Percentiles rank a stretch among this genome's conserved stretches.
Conservation (phyloP, 2,329 filamentous ascomycete species). For the Neurospora sp. region DNA sequence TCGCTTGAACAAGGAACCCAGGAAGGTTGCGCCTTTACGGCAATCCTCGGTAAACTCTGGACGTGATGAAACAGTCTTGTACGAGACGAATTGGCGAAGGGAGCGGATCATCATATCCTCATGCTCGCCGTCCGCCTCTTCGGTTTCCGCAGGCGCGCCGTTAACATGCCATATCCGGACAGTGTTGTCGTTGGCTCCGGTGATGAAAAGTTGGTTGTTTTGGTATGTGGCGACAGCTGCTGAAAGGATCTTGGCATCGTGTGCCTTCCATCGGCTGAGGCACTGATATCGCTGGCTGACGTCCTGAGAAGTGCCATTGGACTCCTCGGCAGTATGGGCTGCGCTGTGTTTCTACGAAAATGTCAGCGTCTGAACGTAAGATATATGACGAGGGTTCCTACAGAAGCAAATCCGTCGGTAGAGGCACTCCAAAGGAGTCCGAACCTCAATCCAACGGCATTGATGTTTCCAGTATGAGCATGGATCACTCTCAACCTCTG, state of each 20-base stretch:
- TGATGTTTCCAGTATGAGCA: constrained; percentile 70
- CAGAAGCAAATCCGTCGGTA: constrained; percentile 78
- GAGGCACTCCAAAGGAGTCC: constrained; percentile 80
- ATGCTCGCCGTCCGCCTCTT: constrained; percentile 27
- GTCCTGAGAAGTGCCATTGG: constrained; percentile 33
- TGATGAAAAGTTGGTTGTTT: constrained; percentile 75
- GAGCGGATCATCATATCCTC: constrained; percentile 57
- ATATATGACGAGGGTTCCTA: constrained; percentile 37
- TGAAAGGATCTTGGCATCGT: constrained; percentile 77
- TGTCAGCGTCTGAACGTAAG: constrained; percentile 10
- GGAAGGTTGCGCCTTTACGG: constrained; percentile 79
- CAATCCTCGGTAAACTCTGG: constrained; percentile 85
- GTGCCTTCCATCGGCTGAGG: constrained; percentile 42
- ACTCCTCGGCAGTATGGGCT: constrained; percentile 50
- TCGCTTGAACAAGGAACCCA: constrained; percentile 83
- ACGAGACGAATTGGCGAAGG: constrained; percentile 78
- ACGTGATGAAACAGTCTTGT: constrained; percentile 82
- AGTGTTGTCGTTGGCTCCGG: constrained; percentile 84
- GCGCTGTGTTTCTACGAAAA: constrained; percentile 51
- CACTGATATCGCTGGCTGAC: constrained; percentile 42
- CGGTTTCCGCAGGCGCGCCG: constrained; percentile 28
- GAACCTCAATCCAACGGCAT: constrained; percentile 76
- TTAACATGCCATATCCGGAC: constrained; percentile 80
- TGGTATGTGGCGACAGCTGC: constrained; percentile 65
- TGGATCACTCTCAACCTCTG: constrained; percentile 84